Evolutionary conservation across 306 rosid species (phyloP).

Genomic region (Fragaria ananassa): DNA sequence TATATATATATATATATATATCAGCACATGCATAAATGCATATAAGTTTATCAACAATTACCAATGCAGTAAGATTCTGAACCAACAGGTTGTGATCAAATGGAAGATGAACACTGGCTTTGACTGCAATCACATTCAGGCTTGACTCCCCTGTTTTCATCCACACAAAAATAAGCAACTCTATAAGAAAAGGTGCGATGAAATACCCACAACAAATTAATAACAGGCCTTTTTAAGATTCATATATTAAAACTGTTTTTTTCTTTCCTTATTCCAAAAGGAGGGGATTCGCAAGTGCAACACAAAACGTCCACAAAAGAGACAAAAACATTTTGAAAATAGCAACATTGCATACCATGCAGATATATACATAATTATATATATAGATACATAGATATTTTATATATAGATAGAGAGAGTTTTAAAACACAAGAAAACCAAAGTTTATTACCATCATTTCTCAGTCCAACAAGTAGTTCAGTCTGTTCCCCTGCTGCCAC

Average conservation of each 20-base stretch:
- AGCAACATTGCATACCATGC: slow-evolving; percentile 6
- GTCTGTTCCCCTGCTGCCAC: slow-evolving; percentile 84
- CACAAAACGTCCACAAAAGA: background rate
- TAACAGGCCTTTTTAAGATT: background rate
- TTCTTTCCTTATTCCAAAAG: background rate
- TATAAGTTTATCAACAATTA: slow-evolving; percentile 25
- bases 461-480: slow-evolving; percentile 75
- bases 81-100: slow-evolving; percentile 67
- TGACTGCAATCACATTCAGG: slow-evolving; percentile 72
- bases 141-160: slow-evolving; percentile 63
- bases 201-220: slow-evolving; percentile 7
- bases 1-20: too few relatives aligned
- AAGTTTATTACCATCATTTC: slow-evolving; percentile 68
- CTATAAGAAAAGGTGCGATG: background rate
- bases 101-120: slow-evolving; percentile 84
- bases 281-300: background rate
- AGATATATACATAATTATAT: background rate
- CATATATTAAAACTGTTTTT: background rate
- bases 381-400: background rate
- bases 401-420: background rate
- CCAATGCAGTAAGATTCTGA: slow-evolving; percentile 90
- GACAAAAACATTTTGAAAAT: background rate
- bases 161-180: slow-evolving; percentile 34
- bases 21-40: background rate
- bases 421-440: background rate